Evolutionary conservation across 78 protist genomes (phyloP).

Genomic region (Guillardia theta): DNA sequence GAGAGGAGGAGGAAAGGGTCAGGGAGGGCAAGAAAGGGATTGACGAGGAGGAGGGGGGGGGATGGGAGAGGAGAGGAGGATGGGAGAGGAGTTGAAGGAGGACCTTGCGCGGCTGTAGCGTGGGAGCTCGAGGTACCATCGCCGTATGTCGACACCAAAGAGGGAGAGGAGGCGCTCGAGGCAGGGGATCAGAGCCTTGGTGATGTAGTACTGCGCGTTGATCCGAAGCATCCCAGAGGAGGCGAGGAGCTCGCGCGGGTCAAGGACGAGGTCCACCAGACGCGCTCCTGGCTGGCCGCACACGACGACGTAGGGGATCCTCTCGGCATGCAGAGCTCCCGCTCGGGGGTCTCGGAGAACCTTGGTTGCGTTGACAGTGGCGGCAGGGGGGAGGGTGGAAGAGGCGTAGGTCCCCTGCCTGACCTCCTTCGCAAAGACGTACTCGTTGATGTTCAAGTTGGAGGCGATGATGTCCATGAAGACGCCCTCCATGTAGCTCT

Average conservation of each 20-base stretch:
- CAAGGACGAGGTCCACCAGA: not conserved
- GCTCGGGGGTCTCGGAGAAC: not conserved
- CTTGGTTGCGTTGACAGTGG: not conserved
- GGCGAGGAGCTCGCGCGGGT: not conserved
- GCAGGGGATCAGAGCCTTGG: not conserved
- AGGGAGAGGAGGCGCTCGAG: slow-evolving; percentile 12
- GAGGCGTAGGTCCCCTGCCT: not conserved
- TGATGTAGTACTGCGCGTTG: slow-evolving; percentile 36
- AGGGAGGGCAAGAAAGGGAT: not conserved
- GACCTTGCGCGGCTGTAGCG: not conserved
- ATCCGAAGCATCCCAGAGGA: not conserved
- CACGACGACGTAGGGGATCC: not conserved
- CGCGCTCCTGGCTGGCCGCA: not conserved
- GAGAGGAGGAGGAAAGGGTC: not conserved
- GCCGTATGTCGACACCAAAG: slow-evolving; percentile 21
- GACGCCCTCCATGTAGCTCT: not conserved
- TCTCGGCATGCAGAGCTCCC: not conserved
- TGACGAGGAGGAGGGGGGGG: not conserved
- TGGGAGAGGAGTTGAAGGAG: not conserved
- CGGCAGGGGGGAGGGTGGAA: slow-evolving; percentile 19
- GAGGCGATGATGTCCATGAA: not conserved
- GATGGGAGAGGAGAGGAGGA: not conserved
- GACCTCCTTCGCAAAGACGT: slow-evolving; percentile 9
- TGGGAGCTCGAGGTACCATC: not conserved
- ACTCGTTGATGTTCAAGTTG: not conserved